phyloP scores from a whole-genome alignment of 768 basidiomycete genomes.

The Suillus sp. region DNA sequence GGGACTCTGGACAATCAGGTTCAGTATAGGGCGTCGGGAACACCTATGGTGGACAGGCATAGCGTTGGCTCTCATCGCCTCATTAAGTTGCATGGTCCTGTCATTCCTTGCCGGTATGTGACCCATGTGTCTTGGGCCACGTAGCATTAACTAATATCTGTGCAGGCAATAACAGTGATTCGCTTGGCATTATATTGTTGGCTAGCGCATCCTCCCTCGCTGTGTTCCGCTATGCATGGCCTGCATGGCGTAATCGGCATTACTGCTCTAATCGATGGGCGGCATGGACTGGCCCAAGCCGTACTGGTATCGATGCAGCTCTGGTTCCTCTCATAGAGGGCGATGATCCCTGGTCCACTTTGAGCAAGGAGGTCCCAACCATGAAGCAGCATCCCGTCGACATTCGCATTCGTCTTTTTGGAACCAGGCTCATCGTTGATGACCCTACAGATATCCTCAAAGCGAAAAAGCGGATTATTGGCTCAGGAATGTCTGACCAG shows the following conservation, averaged over 20 bases:
- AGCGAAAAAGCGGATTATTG: background rate
- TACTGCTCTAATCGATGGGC: constrained; percentile 6
- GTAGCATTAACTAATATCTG: background rate
- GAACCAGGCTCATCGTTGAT: background rate
- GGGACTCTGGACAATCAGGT: constrained; percentile 6
- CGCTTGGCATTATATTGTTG: background rate
- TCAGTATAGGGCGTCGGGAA: background rate
- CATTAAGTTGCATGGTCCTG: background rate
- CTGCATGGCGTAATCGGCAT: constrained; percentile 7
- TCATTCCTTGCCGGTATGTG: constrained; percentile 4
- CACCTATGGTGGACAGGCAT: constrained; percentile 6
- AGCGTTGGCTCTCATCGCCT: constrained; percentile 5
- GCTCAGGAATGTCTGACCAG: too few relatives aligned
- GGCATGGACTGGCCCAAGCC: constrained; percentile 1
- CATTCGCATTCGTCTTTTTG: background rate
- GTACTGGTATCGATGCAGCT: background rate
- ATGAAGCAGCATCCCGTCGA: constrained; percentile 7
- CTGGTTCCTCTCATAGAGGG: constrained; percentile 3
- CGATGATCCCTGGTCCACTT: background rate
- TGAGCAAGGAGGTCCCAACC: background rate
- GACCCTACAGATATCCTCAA: constrained; percentile 7
- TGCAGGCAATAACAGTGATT: constrained; percentile 5
- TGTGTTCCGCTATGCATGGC: constrained; percentile 8
- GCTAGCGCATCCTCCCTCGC: constrained; percentile 1
- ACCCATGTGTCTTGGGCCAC: background rate